Evolutionary conservation across 306 rosid genomes (phyloP).

Genomic region (Lagenaria siceraria): DNA sequence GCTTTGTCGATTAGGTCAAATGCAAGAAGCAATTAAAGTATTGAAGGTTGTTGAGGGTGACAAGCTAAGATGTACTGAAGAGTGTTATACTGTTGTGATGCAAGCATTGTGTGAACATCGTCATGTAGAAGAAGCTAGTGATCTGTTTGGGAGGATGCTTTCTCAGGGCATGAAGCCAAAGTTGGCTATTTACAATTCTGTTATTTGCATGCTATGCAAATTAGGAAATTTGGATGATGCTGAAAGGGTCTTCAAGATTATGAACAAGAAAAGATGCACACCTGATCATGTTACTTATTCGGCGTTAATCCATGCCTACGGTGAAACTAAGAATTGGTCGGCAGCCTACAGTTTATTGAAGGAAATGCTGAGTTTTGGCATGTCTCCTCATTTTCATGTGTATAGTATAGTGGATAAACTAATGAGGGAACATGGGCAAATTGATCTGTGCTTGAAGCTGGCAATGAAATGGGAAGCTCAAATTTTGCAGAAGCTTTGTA

Average conservation of each 20-base stretch:
- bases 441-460: constrained; percentile 35
- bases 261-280: constrained; percentile 49
- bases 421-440: constrained; percentile 37
- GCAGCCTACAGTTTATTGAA: constrained; percentile 31
- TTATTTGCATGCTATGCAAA: constrained; percentile 54
- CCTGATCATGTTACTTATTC: constrained; percentile 50
- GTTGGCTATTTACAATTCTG: constrained; percentile 40
- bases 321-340: constrained; percentile 40
- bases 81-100: constrained; percentile 41
- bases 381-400: constrained; percentile 40
- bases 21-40: constrained; percentile 34
- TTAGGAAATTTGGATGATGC: constrained; percentile 43
- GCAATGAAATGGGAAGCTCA: constrained; percentile 45
- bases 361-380: constrained; percentile 51
- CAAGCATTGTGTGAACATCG: constrained; percentile 35
- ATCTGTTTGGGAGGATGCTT: constrained; percentile 46
- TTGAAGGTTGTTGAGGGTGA: constrained; percentile 39
- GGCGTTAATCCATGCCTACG: constrained; percentile 46
- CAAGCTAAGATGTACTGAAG: constrained; percentile 35
- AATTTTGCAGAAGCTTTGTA: constrained; percentile 45
- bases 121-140: constrained; percentile 26
- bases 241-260: constrained; percentile 34
- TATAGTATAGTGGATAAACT: constrained; percentile 31
- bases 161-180: constrained; percentile 38
- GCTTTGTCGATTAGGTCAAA: constrained; percentile 49